Evolutionary conservation across 805 yeast species (phyloP).

Genomic region (Lachancea lanzarotensis): DNA sequence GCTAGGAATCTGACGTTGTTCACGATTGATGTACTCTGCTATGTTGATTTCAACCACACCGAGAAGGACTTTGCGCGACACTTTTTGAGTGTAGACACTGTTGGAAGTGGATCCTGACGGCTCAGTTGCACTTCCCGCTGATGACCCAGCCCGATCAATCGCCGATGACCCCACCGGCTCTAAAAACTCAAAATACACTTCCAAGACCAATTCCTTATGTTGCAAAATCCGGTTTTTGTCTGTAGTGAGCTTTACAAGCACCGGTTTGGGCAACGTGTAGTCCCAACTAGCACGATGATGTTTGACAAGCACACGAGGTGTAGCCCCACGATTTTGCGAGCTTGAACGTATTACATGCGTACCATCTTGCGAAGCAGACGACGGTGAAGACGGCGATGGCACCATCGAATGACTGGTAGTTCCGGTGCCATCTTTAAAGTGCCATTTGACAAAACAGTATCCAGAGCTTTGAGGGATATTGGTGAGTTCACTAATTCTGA

Average conservation of each 20-base stretch:
- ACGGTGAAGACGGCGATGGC: not conserved
- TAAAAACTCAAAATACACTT: conserved; percentile 39
- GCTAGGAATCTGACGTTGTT: conserved; percentile 45
- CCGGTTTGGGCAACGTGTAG: conserved; percentile 31
- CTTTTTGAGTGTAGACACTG: conserved; percentile 24
- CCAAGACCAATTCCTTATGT: conserved; percentile 35
- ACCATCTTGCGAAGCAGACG: conserved; percentile 7
- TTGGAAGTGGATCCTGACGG: conserved; percentile 1
- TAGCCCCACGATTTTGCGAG: conserved; percentile 32
- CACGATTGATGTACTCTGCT: conserved; percentile 56
- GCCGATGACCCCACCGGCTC: conserved; percentile 10
- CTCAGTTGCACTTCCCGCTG: conserved; percentile 1
- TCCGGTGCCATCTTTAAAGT: conserved; percentile 43
- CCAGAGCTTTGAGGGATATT: conserved; percentile 81
- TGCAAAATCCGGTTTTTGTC: conserved; percentile 34
- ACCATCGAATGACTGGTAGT: conserved; percentile 12
- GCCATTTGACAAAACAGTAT: conserved; percentile 57
- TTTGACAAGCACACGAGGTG: conserved; percentile 39
- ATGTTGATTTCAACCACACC: conserved; percentile 67
- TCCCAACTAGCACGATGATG: conserved; percentile 51
- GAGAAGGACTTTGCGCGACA: conserved; percentile 39
- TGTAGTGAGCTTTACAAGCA: conserved; percentile 38
- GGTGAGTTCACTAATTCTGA: conserved; percentile 61
- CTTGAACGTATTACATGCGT: conserved; percentile 5
- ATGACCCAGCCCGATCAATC: not conserved